Base-by-base conservation (phyloP, 192 early-diverging fungal genomes). In the Rhizophagus sp. region DNA sequence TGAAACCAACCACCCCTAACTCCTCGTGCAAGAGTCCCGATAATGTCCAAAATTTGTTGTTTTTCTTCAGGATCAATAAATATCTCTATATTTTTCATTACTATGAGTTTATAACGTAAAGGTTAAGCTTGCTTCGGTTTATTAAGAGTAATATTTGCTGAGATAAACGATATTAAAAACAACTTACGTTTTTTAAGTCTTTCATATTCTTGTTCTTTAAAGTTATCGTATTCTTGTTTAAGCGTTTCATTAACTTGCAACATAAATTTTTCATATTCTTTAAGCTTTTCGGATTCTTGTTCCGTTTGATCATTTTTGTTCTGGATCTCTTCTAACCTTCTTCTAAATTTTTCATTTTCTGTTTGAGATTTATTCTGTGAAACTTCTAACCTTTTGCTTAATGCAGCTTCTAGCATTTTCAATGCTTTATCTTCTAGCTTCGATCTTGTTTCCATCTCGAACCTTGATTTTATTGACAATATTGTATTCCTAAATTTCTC, bases 1-100 rank as follows among this genome's bases (percentile, higher is more conserved):
- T 83, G 79, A 75, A 90, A 86, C 8, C 88, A 83, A 27, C 83
- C 82, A 3, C 85, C 81, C 34, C 85, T 82, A 33, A 87, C 79
- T 34, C 82, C 86, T 9, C 88, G 83, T 70, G 84, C 81, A 50
- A 85, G 85, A 0, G 83, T 75, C 12, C 83, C 83, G 10, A 87
- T 74, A 24, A 84, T 81, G 1, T 82, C 81, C 79, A 84, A 82
- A 79, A 86, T 81, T 39, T 83, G 80, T 36, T 83, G 66, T 77
- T 84, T 81, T 39, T 73, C 47, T 47, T 76, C 30, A 24, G 76
- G 50, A 13, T n/a, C n/a, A 47, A 63, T 10, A 30, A 34, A 75
- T 12, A 64, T 65, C n/a, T 82, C 72, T 1, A 74, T 22, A 30
- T 65, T 22, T 34, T 47, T 69, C 7, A 62, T 41, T 49, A 25